Conservation (phyloP, 2,329 filamentous ascomycete genomes). For the Colletotrichum tropicicola region DNA sequence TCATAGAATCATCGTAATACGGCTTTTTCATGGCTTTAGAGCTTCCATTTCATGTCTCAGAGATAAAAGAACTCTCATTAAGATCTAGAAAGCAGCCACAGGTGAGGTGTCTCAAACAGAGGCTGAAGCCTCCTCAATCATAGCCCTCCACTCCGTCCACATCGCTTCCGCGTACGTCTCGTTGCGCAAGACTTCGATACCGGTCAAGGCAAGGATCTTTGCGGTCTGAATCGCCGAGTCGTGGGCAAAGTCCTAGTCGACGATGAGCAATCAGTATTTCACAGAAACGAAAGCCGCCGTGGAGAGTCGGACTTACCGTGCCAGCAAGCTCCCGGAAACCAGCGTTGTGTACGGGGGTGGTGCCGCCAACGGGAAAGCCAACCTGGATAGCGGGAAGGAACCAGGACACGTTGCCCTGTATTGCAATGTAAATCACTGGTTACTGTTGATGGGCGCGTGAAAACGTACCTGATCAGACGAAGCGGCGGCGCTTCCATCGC, state of each 20-base stretch:
- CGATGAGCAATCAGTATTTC: fast-evolving
- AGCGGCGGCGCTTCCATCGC: neutral
- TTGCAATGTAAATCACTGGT: neutral
- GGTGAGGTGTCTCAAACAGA: neutral
- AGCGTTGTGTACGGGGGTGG: constrained; percentile 24
- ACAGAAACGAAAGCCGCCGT: too few relatives aligned
- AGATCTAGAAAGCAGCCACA: too few relatives aligned
- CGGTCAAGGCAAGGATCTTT: constrained; percentile 25
- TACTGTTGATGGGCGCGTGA: neutral
- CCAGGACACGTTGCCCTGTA: constrained; percentile 27
- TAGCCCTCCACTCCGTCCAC: constrained; percentile 24
- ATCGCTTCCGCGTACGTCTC: constrained; percentile 22
- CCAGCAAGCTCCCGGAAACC: constrained; percentile 17
- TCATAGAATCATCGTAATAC: too few relatives aligned
- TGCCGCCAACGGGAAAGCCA: constrained; percentile 22
- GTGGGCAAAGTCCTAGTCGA: constrained; percentile 18
- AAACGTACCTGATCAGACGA: constrained; percentile 9
- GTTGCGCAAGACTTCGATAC: constrained; percentile 24
- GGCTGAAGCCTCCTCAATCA: constrained; percentile 18
- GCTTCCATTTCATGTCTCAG: too few relatives aligned
- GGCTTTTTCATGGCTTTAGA: too few relatives aligned
- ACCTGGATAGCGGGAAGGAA: constrained; percentile 26
- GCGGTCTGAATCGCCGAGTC: constrained; percentile 20
- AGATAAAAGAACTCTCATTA: too few relatives aligned
- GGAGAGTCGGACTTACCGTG: neutral